Conservation (phyloP, 495 filamentous ascomycete genomes). For the Penicillium herquei region DNA sequence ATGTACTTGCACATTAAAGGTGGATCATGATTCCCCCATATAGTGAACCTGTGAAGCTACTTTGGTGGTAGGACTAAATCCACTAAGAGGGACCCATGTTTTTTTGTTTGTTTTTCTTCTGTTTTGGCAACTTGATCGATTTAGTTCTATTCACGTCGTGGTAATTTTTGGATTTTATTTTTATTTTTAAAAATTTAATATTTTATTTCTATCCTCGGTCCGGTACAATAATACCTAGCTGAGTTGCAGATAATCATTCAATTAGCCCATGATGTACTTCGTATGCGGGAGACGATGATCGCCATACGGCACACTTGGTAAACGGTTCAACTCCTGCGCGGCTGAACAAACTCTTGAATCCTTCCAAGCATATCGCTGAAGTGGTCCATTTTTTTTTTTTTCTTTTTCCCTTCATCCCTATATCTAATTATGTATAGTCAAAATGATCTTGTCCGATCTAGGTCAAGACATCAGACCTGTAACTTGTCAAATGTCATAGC, state of each 20-base stretch:
- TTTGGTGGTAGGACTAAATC: no score
- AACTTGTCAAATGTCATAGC: no score
- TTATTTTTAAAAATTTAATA: not conserved
- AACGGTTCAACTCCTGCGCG: conserved; percentile 3
- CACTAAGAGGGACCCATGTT: not conserved
- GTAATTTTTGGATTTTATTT: conserved; percentile 1
- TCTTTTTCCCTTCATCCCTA: no score
- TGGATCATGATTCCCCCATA: no score
- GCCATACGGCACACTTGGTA: not conserved
- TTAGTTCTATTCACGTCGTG: not conserved
- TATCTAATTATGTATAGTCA: not conserved
- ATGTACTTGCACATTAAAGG: no score
- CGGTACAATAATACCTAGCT: not conserved
- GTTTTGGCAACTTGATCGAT: not conserved
- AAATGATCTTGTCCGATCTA: not conserved
- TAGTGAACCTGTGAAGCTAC: no score
- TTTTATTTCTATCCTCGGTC: not conserved
- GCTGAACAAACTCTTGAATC: not conserved
- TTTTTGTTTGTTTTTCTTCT: not conserved
- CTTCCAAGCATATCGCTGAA: no score
- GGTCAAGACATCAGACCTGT: not conserved
- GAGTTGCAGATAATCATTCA: no score
- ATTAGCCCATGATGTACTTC: no score
- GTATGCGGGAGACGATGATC: no score
- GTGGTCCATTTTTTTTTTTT: no score